Percentiles rank a stretch among this genome's conserved stretches.
phyloP scores from a whole-genome alignment of 2,329 filamentous ascomycete species.

The Fusarium sp. region DNA sequence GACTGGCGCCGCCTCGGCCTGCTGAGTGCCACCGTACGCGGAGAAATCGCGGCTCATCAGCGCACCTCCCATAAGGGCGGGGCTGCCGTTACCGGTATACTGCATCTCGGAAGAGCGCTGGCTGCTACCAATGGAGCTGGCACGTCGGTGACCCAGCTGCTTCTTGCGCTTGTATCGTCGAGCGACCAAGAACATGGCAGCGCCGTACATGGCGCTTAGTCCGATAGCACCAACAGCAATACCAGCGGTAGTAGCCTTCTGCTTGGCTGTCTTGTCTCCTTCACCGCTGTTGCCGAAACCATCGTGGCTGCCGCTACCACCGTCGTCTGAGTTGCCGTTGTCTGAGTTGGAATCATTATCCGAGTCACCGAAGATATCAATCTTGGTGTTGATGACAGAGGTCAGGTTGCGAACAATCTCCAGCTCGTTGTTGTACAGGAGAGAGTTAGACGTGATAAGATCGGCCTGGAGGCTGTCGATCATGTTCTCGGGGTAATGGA shows the following conservation, averaged over 20 bases:
- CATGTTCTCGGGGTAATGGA: slow-evolving; percentile 80
- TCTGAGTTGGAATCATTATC: slow-evolving; percentile 54
- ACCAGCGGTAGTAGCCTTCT: slow-evolving; percentile 74
- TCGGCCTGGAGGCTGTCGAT: slow-evolving; percentile 78
- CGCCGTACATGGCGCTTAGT: slow-evolving; percentile 89
- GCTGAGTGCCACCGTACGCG: slow-evolving; percentile 64
- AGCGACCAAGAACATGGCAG: slow-evolving; percentile 94
- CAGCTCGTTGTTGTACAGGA: slow-evolving; percentile 80
- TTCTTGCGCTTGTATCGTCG: slow-evolving; percentile 91
- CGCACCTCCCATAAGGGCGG: slow-evolving; percentile 79
- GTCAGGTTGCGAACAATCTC: slow-evolving; percentile 80
- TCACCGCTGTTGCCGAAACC: slow-evolving; percentile 60
- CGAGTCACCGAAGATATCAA: slow-evolving; percentile 63
- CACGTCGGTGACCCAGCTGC: slow-evolving; percentile 80
- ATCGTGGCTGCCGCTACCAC: slow-evolving; percentile 58
- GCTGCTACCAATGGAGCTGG: slow-evolving; percentile 77
- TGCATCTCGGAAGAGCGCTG: slow-evolving; percentile 66
- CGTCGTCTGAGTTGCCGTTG: slow-evolving; percentile 51
- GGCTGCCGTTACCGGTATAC: slow-evolving; percentile 65
- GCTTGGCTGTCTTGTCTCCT: slow-evolving; percentile 69
- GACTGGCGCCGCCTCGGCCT: slow-evolving; percentile 39
- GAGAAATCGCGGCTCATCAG: slow-evolving; percentile 71
- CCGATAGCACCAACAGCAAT: slow-evolving; percentile 84
- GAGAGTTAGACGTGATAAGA: slow-evolving; percentile 79
- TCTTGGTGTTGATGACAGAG: slow-evolving; percentile 84